Percentiles rank a stretch among this genome's conserved stretches.
phyloP scores from a whole-genome alignment of 495 filamentous ascomycete species.

The Lasiosphaeria hispida region DNA sequence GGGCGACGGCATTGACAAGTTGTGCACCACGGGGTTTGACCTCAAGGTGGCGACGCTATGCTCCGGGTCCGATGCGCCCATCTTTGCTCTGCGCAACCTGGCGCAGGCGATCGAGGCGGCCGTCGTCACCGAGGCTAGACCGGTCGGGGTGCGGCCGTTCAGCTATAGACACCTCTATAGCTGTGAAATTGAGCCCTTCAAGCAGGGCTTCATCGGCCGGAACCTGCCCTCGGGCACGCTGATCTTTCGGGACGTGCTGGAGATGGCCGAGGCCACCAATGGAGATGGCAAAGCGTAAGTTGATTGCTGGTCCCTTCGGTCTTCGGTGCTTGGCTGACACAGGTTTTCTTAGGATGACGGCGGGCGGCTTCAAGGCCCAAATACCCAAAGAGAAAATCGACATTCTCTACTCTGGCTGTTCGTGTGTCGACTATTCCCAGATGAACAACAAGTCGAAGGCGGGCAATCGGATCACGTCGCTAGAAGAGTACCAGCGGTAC shows the following conservation, averaged over 20 bases:
- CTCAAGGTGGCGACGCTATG: constrained; percentile 74
- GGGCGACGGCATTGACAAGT: constrained; percentile 1
- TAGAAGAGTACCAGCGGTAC: not conserved
- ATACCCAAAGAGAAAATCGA: constrained; percentile 61
- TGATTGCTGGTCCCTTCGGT: not conserved
- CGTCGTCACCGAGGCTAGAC: too few relatives aligned
- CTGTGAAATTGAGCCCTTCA: constrained; percentile 74
- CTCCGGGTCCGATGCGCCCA: constrained; percentile 77
- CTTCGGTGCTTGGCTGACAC: constrained; percentile 18
- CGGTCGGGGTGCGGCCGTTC: constrained; percentile 29
- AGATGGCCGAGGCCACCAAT: constrained; percentile 45
- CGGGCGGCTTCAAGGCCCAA: constrained; percentile 58
- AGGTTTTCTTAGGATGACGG: constrained; percentile 57
- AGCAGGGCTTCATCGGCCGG: constrained; percentile 77
- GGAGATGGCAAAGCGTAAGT: constrained; percentile 54
- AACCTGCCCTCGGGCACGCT: constrained; percentile 60
- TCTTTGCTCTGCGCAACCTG: constrained; percentile 62
- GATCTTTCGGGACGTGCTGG: constrained; percentile 68
- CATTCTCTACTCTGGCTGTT: constrained; percentile 71
- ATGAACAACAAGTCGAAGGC: constrained; percentile 39
- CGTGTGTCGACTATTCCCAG: constrained; percentile 72
- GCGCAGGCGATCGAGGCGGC: constrained; percentile 23
- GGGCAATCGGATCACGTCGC: constrained; percentile 5
- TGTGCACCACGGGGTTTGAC: constrained; percentile 1
- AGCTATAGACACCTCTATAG: constrained; percentile 67